Conservation (phyloP, 345 rosid species). For the Crucihimalaya himalaica region DNA sequence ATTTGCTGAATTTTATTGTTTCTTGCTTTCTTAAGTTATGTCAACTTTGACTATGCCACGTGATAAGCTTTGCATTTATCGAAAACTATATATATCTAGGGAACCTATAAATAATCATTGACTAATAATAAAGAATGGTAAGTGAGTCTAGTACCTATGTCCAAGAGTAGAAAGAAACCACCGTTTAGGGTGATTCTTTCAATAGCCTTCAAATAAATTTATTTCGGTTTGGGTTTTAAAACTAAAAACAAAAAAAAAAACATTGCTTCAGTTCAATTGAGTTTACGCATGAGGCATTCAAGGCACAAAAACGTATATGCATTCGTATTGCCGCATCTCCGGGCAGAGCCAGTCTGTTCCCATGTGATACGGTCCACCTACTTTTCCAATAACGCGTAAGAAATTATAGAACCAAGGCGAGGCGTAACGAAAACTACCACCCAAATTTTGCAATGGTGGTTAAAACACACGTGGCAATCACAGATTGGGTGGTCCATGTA, state of each 20-base stretch:
- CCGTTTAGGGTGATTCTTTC: background rate
- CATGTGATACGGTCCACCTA: slow-evolving; percentile 37
- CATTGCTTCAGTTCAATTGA: background rate
- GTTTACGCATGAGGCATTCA: background rate
- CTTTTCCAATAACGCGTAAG: slow-evolving; percentile 11
- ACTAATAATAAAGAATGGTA: background rate
- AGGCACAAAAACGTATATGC: background rate
- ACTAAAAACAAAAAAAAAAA: background rate
- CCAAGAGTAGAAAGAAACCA: background rate
- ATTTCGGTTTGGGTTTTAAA: background rate
- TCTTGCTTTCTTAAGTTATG: background rate
- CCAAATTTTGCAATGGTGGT: background rate
- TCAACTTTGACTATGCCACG: background rate
- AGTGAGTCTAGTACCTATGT: background rate
- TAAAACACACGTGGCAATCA: background rate
- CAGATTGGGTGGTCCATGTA: background rate
- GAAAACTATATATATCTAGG: too few relatives aligned
- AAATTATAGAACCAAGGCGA: background rate
- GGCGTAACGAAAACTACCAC: background rate
- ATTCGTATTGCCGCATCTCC: slow-evolving; percentile 25
- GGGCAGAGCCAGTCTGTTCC: slow-evolving; percentile 23
- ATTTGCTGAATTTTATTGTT: too few relatives aligned
- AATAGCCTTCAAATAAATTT: background rate
- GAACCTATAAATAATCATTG: background rate
- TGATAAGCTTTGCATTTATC: background rate